Base-by-base conservation (phyloP, 202 grass and related monocot genomes). In the Musa balbisiana region DNA sequence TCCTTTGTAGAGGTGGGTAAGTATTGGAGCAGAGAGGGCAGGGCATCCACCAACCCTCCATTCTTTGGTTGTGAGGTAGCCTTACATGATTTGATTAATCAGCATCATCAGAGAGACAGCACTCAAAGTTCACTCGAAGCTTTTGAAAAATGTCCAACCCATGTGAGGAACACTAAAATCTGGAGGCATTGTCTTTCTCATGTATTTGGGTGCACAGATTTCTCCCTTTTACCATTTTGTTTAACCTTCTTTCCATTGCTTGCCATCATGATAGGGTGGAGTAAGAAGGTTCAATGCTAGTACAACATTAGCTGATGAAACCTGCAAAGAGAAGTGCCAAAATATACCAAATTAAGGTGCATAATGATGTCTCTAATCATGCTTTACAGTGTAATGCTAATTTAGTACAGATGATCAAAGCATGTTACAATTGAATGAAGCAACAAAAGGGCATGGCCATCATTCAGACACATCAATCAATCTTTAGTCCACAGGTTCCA, bases 101-200 rank as follows among this genome's bases (percentile, higher is more conserved):
- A 73, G n/a, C 23, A 54, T 55, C 12, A 63, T 50, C 58, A 64
- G 1, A 76, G 10, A 59, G 33, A 64, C 58, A 53, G 26, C 74
- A 76, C 59, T 64, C 58, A 76, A 76, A 76, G 74, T n/a, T 49
- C 59, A 76, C 74, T 64, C 3, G 65, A 51, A 65, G 19, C 54
- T 76, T 8, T 21, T 63, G 14, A 51, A 63, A 49, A 62, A 76
- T 51, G 56, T 49, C 56, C 33, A 58, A 49, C 17, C 73, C 73
- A 76, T 63, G 56, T 76, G 73, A 76, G 73, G 9, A 16, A 49
- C 73, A 51, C 56, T 25, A 49, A 51, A 15, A n/a, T 76, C 24
- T 49, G 56, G 3, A 19, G 55, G 55, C 73, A 10, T 51, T 64
- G n/a, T 51, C 59, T 64, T 64, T 52, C 59, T 15, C 74, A 22